phyloP scores from a whole-genome alignment of 2,329 filamentous ascomycete genomes.

The Penicillium sp. region DNA sequence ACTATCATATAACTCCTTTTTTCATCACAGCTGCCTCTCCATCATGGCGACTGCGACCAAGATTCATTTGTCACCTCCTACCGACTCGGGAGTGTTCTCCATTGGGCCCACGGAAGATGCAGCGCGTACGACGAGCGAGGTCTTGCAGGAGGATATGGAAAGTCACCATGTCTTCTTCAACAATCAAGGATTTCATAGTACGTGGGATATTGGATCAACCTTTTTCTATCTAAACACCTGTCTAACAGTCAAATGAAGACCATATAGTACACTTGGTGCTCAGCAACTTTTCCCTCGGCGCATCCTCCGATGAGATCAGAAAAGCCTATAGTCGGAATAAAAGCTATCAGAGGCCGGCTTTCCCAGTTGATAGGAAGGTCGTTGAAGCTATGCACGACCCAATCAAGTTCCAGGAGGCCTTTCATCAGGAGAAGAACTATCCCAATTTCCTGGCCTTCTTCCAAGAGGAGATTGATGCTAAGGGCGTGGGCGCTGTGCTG shows the following conservation, averaged over 20 bases:
- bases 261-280: conserved; percentile 81
- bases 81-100: conserved; percentile 52
- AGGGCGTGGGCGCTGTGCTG: conserved; percentile 66
- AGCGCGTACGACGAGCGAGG: conserved; percentile 65
- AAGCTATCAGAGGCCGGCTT: conserved; percentile 65
- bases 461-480: conserved; percentile 68
- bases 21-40: neutral
- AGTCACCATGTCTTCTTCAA: conserved; percentile 83
- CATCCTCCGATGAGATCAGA: conserved; percentile 62
- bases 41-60: conserved; percentile 56
- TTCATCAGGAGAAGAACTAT: conserved; percentile 70
- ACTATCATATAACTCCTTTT: neutral
- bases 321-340: conserved; percentile 68
- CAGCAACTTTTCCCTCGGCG: conserved; percentile 75
- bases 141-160: conserved; percentile 77
- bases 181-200: conserved; percentile 69
- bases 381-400: conserved; percentile 63
- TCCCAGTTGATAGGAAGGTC: conserved; percentile 53
- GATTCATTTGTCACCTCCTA: conserved; percentile 49
- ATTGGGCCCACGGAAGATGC: conserved; percentile 58
- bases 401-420: conserved; percentile 58
- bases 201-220: conserved; percentile 9
- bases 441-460: conserved; percentile 78
- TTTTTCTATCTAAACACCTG: conserved; percentile 16
- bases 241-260: conserved; percentile 48